phyloP scores from a whole-genome alignment of 257 asterid genomes.

The Lycium barbarum region DNA sequence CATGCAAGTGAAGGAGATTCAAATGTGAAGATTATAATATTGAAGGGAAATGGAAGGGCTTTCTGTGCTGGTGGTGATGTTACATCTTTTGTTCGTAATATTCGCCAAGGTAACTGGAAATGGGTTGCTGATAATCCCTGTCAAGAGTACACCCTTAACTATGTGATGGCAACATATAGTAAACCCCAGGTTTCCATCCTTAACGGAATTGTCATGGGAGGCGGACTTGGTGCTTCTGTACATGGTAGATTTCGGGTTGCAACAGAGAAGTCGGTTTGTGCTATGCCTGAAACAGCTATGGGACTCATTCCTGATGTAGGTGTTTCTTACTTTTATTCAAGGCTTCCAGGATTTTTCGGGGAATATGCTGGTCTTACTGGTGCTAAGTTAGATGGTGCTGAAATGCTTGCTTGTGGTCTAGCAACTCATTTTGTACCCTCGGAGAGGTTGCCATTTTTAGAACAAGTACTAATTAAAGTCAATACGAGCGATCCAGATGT shows the following conservation, averaged over 20 bases:
- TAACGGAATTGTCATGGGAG: slow-evolving; percentile 93
- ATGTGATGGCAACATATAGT: slow-evolving; percentile 74
- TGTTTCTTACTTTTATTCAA: slow-evolving; percentile 85
- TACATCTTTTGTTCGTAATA: slow-evolving; percentile 62
- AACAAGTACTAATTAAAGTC: too few species aligned
- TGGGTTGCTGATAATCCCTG: slow-evolving; percentile 62
- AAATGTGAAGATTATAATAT: slow-evolving; percentile 64
- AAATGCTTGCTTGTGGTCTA: too few species aligned
- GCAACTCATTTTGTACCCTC: too few species aligned
- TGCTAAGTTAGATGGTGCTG: too few species aligned
- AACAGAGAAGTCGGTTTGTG: slow-evolving; percentile 90
- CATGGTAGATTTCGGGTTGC: slow-evolving; percentile 89
- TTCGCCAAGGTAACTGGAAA: slow-evolving; percentile 73
- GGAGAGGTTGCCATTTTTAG: too few species aligned
- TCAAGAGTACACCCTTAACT: slow-evolving; percentile 66
- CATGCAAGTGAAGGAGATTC: slow-evolving; percentile 58
- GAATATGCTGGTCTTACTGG: too few species aligned
- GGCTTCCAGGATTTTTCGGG: slow-evolving; percentile 87
- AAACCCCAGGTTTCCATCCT: slow-evolving; percentile 93
- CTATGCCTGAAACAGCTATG: slow-evolving; percentile 96
- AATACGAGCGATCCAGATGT: too few species aligned
- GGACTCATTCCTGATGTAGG: slow-evolving; percentile 95
- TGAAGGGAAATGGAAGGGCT: slow-evolving; percentile 92
- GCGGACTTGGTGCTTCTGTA: slow-evolving; percentile 86
- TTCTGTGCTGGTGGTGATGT: slow-evolving; percentile 98